Evolutionary conservation across 2,329 filamentous ascomycete genomes (phyloP), one percentile per base, ranked within the genome.

Genomic region (Amphichorda felina): DNA sequence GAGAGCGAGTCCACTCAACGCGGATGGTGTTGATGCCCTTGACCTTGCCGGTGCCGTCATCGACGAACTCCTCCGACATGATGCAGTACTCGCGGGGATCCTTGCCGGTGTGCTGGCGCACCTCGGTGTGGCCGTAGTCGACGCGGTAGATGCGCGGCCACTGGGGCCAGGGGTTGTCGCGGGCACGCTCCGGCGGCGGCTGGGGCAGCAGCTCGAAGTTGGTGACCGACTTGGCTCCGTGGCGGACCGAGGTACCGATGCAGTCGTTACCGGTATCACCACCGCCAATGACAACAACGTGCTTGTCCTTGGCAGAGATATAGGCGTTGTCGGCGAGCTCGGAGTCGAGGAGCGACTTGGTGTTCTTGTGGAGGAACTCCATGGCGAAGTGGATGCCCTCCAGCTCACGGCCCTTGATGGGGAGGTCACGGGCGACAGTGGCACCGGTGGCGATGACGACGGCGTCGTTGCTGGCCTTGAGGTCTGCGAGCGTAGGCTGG

Each of bases 201-300:
- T 95, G 87, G 21, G 89, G 89, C 43, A 96, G 72, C 38, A 96
- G 70, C 67, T 96, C 89, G 48, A 96, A 95, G 74, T 96, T 95
- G 63, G 83, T 83, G 43, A 96, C 85, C 1, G 85, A 94, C 64
- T 93, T 94, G 55, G 89, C 89, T 40, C 89, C 89, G 54, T 95
- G 89, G 36, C 89, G 87, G 40, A 94, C 82, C 9, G 88, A 94
- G 19, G 89, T 96, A 61, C 89, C 89, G 53, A 96, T 95, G 59
- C 89, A 95, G 60, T 95, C 89, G 54, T 96, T 96, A 55, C 89
- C 89, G 42, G 89, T 96, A 57, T 96, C 89, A 72, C 89, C 89
- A 64, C 89, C 89, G 54, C 89, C 89, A 60, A 96, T 95, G 52
- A 96, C 89, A 41, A 96, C 76, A 38, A 96, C 89, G 55, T 95